Evolutionary conservation across 2,329 filamentous ascomycete genomes (phyloP).

Genomic region (Penicillium polonicum): DNA sequence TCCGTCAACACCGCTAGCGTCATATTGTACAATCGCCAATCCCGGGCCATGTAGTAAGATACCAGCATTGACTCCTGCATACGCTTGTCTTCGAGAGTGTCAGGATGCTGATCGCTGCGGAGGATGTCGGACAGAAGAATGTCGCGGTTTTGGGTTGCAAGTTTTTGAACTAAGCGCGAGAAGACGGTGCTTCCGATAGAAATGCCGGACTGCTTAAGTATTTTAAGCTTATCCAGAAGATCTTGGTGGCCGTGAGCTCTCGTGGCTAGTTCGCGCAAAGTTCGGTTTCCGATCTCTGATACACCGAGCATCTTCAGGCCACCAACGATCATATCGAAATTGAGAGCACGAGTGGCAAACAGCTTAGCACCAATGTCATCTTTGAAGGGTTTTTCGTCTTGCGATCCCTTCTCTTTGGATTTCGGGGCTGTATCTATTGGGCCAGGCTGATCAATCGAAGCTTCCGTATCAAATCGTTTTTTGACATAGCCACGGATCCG

Average conservation of each 20-base stretch:
- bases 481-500: slow-evolving; percentile 24
- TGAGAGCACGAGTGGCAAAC: slow-evolving; percentile 75
- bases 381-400: slow-evolving; percentile 53
- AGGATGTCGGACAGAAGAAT: slow-evolving; percentile 54
- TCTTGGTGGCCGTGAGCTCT: slow-evolving; percentile 58
- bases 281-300: slow-evolving; percentile 68
- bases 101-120: slow-evolving; percentile 63
- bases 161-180: slow-evolving; percentile 61
- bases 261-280: slow-evolving; percentile 73
- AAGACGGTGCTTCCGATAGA: slow-evolving; percentile 63
- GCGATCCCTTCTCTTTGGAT: slow-evolving; percentile 3
- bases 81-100: slow-evolving; percentile 56
- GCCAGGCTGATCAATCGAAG: slow-evolving; percentile 3
- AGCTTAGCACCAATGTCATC: slow-evolving; percentile 74
- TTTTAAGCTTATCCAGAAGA: slow-evolving; percentile 59
- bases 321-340: slow-evolving; percentile 69
- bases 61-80: slow-evolving; percentile 57
- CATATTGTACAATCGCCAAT: slow-evolving; percentile 55
- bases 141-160: slow-evolving; percentile 59
- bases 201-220: slow-evolving; percentile 63
- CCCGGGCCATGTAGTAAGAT: slow-evolving; percentile 51
- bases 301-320: slow-evolving; percentile 70
- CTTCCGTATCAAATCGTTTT: slow-evolving; percentile 21
- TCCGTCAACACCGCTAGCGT: slow-evolving; percentile 55
- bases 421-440: background rate